These are phyloP conservation scores for Heliosperma pusillum DNA, from an alignment of 148 eudicot species.

Conservation along the genomic window DNA sequence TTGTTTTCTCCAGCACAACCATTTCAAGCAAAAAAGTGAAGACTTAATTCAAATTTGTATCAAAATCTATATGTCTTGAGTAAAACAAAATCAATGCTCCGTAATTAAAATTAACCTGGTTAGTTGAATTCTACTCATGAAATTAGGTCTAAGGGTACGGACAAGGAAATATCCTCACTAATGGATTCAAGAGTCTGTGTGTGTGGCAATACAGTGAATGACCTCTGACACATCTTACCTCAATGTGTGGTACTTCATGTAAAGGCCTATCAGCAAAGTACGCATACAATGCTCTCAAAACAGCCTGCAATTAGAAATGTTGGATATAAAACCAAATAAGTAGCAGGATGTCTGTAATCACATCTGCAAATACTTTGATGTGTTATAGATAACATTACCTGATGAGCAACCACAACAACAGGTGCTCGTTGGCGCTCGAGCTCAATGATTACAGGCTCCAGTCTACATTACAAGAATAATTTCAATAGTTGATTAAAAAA, in stretches of 20 bases:
- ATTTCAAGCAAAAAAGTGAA: no score
- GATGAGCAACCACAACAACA: constrained; percentile 94
- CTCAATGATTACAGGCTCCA: constrained; percentile 97
- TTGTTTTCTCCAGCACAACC: no score
- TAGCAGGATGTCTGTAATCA: neutral
- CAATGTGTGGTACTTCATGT: constrained; percentile 90
- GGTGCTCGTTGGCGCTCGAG: constrained; percentile 99
- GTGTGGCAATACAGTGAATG: neutral
- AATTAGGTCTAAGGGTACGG: neutral
- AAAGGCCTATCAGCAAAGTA: constrained; percentile 98
- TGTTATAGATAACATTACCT: constrained; percentile 43
- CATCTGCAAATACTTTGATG: constrained; percentile 1
- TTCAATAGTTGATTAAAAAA: neutral
- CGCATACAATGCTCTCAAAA: constrained; percentile 89
- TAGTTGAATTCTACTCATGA: neutral
- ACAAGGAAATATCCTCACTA: neutral
- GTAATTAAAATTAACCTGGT: no score
- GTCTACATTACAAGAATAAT: constrained; percentile 41
- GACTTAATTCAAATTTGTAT: no score
- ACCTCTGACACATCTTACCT: constrained; percentile 46
- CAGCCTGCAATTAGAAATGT: constrained; percentile 46
- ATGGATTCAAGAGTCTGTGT: no score
- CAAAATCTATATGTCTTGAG: no score
- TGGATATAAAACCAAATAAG: neutral
- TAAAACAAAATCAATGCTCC: no score